phyloP scores from a whole-genome alignment of 306 rosid genomes.

The Cicer yamashitae region DNA sequence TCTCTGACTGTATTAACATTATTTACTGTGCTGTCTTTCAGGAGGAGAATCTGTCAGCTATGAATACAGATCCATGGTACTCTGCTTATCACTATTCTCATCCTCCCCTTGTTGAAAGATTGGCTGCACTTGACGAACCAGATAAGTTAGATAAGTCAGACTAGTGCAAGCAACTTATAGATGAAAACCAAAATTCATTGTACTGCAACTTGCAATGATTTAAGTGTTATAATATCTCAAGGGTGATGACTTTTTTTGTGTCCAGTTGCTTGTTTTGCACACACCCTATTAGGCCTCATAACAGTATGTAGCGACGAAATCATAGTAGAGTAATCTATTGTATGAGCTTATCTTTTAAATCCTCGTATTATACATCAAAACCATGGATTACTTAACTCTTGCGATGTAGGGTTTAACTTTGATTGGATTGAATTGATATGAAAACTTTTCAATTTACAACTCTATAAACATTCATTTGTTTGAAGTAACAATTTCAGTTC shows the following conservation, averaged over 20 bases:
- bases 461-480: background rate
- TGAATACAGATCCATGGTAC: slow-evolving; percentile 99
- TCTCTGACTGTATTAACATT: slow-evolving; percentile 1
- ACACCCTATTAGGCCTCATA: background rate
- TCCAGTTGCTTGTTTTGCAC: slow-evolving; percentile 13
- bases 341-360: slow-evolving; percentile 7
- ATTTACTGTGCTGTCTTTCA: slow-evolving; percentile 44
- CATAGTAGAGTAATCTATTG: background rate
- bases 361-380: background rate
- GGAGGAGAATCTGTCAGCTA: slow-evolving; percentile 97
- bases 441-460: slow-evolving; percentile 7
- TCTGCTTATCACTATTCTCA: slow-evolving; percentile 98
- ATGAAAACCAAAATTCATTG: slow-evolving; percentile 39
- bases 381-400: background rate
- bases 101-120: slow-evolving; percentile 92
- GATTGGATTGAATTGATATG: background rate
- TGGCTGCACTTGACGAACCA: slow-evolving; percentile 72
- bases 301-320: background rate
- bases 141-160: slow-evolving; percentile 74
- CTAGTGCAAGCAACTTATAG: slow-evolving; percentile 46
- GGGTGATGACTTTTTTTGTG: slow-evolving; percentile 30
- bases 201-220: slow-evolving; percentile 36
- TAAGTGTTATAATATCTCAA: slow-evolving; percentile 22
- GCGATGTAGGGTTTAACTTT: background rate
- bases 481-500: background rate